Evolutionary conservation across 495 filamentous ascomycete genomes (phyloP), one percentile per base, ranked within the genome.

Genomic region (Podospora comata): DNA sequence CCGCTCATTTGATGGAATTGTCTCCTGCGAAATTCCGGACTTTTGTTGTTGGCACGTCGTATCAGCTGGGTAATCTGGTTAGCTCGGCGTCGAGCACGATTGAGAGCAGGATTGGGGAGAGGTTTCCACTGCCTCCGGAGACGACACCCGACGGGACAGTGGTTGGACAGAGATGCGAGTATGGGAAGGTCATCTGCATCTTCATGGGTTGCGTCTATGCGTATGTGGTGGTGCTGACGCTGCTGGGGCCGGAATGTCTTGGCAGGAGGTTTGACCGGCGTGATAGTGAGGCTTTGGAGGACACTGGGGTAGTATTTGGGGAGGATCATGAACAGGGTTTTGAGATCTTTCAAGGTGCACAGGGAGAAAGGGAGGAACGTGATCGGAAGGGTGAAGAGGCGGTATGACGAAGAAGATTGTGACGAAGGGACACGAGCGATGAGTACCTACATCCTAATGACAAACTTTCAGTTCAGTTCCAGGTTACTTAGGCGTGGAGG

Each of bases 171-270:
- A 80, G 92, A 30, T 97, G 94, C 75, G 79, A 92, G 61, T 97
- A 97, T 64, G 93, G 94, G 15, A 90, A 90, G 69, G 93, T 97
- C 4, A 94, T 97, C 70, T 92, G 91, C 67, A 95, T 97, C 72
- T 94, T 96, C 76, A 92, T 96, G 91, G 94, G 86, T 3, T 94
- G 91, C 71, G 94, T 96, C n/a, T 96, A 88, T 77, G 89, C 78
- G 5, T 97, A 96, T 74, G 84, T 89, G 7, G 92, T 96, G 69
- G 0, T 95, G 0, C 70, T 96, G 23, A 90, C 91, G 0, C 72
- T 96, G 18, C 67, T 92, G 1, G 93, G 93, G 0, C 93, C 93
- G 0, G 93, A 97, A 81, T 85, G 87, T 55, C 70, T 92, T 64
- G 68, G 87, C 18, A 80, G 86, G 11, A 77, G 83, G 26, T 90